Conservation (phyloP, 1,139 yeast genomes). For the Eremothecium coryli region DNA sequence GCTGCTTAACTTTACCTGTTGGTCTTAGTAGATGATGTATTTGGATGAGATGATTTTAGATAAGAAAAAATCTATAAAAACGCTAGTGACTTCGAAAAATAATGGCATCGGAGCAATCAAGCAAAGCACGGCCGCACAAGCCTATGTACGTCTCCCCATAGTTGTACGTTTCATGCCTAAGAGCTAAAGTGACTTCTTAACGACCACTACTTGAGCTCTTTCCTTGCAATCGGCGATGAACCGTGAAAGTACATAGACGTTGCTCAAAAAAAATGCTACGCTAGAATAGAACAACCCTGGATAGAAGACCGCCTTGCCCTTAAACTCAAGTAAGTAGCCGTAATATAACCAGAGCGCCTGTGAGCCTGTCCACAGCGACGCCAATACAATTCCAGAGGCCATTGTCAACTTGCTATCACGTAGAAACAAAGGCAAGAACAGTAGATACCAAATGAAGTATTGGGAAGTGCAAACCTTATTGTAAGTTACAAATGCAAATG, state of each 20-base stretch:
- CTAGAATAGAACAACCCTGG: constrained; percentile 54
- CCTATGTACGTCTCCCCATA: no score
- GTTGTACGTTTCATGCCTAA: no score
- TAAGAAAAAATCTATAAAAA: neutral
- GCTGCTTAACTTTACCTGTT: no score
- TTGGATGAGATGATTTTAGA: neutral
- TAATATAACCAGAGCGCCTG: constrained; percentile 73
- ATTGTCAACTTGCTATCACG: constrained; percentile 31
- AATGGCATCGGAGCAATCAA: no score
- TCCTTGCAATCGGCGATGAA: constrained; percentile 40
- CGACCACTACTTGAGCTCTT: neutral
- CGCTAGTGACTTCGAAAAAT: no score
- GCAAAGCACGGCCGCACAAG: no score
- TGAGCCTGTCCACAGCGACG: constrained; percentile 53
- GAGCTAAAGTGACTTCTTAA: no score
- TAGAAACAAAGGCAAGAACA: constrained; percentile 66
- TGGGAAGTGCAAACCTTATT: constrained; percentile 93
- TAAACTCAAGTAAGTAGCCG: constrained; percentile 75
- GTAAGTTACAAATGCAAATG: constrained; percentile 80
- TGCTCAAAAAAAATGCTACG: constrained; percentile 56
- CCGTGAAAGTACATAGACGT: constrained; percentile 53
- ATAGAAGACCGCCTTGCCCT: constrained; percentile 60
- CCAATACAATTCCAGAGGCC: constrained; percentile 34
- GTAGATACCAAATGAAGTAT: constrained; percentile 88
- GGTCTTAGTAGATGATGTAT: no score